phyloP scores from a whole-genome alignment of 164 flowering plant genomes.

The Buxus sempervirens region DNA sequence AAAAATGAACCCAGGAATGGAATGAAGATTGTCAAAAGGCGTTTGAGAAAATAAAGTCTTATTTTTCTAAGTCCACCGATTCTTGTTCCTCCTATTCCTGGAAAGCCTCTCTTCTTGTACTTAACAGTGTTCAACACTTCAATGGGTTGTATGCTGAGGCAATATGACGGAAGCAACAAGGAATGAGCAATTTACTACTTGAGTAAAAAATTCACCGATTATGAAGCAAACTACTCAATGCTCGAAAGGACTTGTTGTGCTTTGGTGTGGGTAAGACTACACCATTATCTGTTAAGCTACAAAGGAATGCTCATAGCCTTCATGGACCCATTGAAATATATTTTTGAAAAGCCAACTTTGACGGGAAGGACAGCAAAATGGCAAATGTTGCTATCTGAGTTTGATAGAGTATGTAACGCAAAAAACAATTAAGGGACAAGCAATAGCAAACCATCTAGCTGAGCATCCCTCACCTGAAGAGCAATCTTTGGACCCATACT shows the following conservation, averaged over 20 bases:
- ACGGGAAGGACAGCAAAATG: neutral
- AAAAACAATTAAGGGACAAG: neutral
- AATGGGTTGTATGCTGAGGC: neutral
- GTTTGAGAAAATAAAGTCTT: too few relatives aligned
- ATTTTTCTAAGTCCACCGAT: neutral
- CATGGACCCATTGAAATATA: neutral
- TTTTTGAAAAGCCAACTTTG: neutral
- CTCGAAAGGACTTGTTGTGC: neutral
- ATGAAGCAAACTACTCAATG: neutral
- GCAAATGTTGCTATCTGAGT: neutral
- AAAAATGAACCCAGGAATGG: neutral
- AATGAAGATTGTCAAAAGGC: neutral
- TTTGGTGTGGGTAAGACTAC: neutral
- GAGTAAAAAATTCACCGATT: neutral
- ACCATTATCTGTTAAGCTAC: neutral
- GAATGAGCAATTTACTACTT: conserved; percentile 4
- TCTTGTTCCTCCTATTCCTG: neutral
- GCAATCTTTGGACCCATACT: neutral
- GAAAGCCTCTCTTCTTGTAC: neutral
- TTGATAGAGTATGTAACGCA: neutral
- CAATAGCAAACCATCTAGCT: neutral
- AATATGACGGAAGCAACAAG: neutral
- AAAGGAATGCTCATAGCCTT: neutral
- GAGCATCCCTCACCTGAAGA: neutral
- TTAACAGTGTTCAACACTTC: neutral